Conservation (phyloP, 371 early-diverging fungal species). For the Mortierella sp. region DNA sequence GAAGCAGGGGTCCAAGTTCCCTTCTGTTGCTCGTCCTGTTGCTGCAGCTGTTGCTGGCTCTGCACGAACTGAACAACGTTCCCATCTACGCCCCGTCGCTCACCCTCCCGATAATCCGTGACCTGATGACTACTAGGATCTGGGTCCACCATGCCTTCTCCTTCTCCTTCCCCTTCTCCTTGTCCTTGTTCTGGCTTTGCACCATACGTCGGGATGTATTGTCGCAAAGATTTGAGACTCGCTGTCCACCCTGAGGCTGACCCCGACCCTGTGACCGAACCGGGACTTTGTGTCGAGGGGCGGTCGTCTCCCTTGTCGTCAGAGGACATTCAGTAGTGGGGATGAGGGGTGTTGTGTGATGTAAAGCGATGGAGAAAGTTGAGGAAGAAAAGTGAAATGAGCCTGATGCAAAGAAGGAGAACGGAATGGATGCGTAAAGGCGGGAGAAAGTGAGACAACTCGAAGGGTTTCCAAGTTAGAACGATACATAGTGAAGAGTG, state of each 20-base stretch:
- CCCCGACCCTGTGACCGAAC: constrained; percentile 14
- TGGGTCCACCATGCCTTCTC: constrained; percentile 16
- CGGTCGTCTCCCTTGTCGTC: not conserved
- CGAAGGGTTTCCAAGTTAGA: not conserved
- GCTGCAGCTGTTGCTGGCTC: not conserved
- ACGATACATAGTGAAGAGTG: not conserved
- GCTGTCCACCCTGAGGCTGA: constrained; percentile 18
- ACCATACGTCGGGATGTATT: constrained; percentile 29
- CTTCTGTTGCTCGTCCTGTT: constrained; percentile 3
- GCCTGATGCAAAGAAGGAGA: not conserved
- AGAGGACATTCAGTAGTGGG: constrained; percentile 1
- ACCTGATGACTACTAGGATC: constrained; percentile 45
- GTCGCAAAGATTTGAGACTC: constrained; percentile 24
- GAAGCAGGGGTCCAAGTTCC: not conserved
- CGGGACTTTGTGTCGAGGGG: constrained; percentile 3
- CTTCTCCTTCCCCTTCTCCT: constrained; percentile 1
- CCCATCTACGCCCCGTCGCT: constrained; percentile 38
- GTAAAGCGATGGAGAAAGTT: too few relatives aligned
- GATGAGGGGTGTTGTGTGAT: not conserved
- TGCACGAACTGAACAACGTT: constrained; percentile 26
- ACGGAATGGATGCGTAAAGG: not conserved
- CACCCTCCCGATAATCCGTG: constrained; percentile 54
- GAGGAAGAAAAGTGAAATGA: not conserved
- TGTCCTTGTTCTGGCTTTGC: constrained; percentile 21
- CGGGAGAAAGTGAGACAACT: not conserved